These are phyloP conservation scores for Paralagenidium karlingii DNA, from an alignment of 352 stramenopile species.

Conservation along the genomic window DNA sequence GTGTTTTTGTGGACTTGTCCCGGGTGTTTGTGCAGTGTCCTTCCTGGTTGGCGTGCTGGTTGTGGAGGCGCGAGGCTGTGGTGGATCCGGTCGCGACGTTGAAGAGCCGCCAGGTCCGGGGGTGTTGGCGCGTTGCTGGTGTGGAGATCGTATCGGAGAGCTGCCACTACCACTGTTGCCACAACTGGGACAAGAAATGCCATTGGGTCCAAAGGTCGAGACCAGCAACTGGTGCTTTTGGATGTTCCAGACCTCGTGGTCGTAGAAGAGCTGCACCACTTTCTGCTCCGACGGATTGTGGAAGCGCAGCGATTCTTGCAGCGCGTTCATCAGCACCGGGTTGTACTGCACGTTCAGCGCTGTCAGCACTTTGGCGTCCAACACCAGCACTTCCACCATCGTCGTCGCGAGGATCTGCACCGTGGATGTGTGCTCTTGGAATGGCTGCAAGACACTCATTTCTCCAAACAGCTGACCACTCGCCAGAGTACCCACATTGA, in stretches of 20 bases:
- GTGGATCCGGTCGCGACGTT: no score
- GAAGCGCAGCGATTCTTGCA: constrained; percentile 64
- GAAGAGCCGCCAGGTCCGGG: no score
- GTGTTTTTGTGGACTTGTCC: no score
- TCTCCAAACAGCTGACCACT: constrained; percentile 64
- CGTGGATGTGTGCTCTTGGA: constrained; percentile 41
- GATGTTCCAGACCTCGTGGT: constrained; percentile 30
- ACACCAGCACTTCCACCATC: constrained; percentile 46
- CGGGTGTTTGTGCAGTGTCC: no score
- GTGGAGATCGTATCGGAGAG: no score
- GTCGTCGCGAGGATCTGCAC: constrained; percentile 51
- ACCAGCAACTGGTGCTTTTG: constrained; percentile 38
- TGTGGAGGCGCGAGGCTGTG: no score
- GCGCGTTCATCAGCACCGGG: constrained; percentile 59
- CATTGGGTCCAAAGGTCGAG: no score
- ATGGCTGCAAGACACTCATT: constrained; percentile 51
- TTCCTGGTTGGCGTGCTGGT: no score
- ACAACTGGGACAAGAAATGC: no score
- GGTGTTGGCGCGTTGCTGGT: no score
- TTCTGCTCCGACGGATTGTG: constrained; percentile 71
- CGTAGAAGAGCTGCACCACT: constrained; percentile 40
- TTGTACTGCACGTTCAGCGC: constrained; percentile 52
- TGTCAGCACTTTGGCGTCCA: constrained; percentile 33
- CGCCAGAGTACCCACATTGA: constrained; percentile 42
- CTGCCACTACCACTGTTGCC: no score